Conservation (phyloP, 179 eudicot genomes). For the Silene noctiflora region DNA sequence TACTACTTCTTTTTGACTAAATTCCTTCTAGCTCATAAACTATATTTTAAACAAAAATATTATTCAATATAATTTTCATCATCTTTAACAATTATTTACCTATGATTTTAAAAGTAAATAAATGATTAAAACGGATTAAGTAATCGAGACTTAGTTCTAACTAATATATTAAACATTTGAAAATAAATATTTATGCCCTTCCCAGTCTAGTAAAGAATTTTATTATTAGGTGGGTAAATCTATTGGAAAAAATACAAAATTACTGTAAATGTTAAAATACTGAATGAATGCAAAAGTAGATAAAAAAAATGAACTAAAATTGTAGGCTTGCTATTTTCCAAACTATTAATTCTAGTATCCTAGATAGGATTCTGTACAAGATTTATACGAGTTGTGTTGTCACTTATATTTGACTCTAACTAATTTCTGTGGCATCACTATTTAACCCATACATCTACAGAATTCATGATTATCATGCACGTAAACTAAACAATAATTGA, state of each 20-base stretch:
- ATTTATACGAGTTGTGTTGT: not conserved
- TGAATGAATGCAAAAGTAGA: not conserved
- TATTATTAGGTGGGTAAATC: too few relatives aligned
- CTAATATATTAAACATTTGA: not conserved
- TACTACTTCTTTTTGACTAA: slow-evolving; percentile 9
- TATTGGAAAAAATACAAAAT: too few relatives aligned
- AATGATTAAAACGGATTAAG: too few relatives aligned
- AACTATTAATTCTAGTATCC: slow-evolving; percentile 1
- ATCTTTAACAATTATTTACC: too few relatives aligned
- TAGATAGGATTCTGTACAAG: not conserved
- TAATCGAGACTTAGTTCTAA: not conserved
- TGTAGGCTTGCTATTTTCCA: not conserved
- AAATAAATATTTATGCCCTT: not conserved
- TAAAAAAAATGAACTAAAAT: not conserved
- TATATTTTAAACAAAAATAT: not conserved
- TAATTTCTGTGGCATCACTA: slow-evolving; percentile 11
- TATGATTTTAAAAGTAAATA: not conserved
- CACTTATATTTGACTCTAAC: not conserved
- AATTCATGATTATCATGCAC: not conserved
- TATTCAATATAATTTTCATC: too few relatives aligned
- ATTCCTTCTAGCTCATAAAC: not conserved
- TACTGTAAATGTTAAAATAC: too few relatives aligned
- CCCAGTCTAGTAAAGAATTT: not conserved
- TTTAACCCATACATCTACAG: too few relatives aligned
- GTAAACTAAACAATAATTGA: not conserved